Percentiles rank a stretch among this genome's conserved stretches.
phyloP scores from a whole-genome alignment of 306 rosid genomes.

The Leucaena leucocephala region DNA sequence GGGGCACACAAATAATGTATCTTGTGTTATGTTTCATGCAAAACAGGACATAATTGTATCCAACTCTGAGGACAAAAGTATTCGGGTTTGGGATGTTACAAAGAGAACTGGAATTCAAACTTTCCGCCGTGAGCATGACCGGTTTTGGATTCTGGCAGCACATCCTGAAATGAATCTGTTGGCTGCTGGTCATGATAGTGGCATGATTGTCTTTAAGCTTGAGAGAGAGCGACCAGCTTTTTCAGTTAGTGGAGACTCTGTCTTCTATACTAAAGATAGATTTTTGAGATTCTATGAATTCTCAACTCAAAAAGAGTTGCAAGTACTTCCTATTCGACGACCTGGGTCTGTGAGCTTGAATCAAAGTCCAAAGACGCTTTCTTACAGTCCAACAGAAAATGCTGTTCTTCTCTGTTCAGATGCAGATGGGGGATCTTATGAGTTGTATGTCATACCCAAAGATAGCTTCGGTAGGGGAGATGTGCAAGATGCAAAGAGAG shows the following conservation, averaged over 20 bases:
- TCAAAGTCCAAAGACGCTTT: conserved; percentile 88
- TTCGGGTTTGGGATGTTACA: conserved; percentile 95
- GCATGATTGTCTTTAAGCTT: conserved; percentile 91
- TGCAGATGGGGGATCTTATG: conserved; percentile 88
- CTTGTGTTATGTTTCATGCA: conserved; percentile 95
- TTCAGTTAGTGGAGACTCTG: conserved; percentile 77
- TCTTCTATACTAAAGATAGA: conserved; percentile 81
- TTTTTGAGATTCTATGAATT: conserved; percentile 83
- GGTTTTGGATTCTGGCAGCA: conserved; percentile 95
- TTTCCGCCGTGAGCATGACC: conserved; percentile 93
- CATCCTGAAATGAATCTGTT: conserved; percentile 97
- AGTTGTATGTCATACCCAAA: conserved; percentile 75
- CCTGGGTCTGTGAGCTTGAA: conserved; percentile 79
- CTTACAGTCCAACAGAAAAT: conserved; percentile 83
- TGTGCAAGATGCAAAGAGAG: conserved; percentile 87
- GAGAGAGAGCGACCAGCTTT: conserved; percentile 96
- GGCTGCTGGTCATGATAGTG: conserved; percentile 99
- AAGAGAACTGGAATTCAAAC: conserved; percentile 95
- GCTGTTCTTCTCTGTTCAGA: conserved; percentile 92
- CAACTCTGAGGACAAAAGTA: conserved; percentile 96
- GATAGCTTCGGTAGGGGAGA: conserved; percentile 81
- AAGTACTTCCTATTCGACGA: conserved; percentile 81
- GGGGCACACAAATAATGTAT: conserved; percentile 97
- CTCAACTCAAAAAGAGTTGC: conserved; percentile 77
- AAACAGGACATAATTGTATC: conserved; percentile 95